Evolutionary conservation across 257 asterid species (phyloP), one percentile per base, ranked within the genome.

Genomic region (Rubia yunnanensis): DNA sequence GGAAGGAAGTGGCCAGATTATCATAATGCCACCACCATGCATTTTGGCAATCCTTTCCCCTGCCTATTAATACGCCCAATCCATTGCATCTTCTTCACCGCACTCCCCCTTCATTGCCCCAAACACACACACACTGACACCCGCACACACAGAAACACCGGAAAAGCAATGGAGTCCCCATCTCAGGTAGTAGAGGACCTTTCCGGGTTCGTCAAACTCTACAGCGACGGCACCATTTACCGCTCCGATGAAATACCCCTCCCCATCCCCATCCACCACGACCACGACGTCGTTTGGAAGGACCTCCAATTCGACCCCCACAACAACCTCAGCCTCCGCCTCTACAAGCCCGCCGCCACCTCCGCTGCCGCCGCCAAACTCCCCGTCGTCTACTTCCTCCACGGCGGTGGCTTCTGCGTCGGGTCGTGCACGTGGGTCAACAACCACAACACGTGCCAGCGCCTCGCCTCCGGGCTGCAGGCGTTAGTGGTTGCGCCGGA

Each of bases 401-500:
- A 79, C 72, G 96, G 96, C 50, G 97, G 97, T 13, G 97, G 96
- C 7, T 90, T 88, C 67, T 90, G 97, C 76, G n/a, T 84, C 20
- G 92, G 92, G 46, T 84, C 91, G 11, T 63, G 92, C 64, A 74
- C 86, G 53, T 86, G 90, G 95, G 91, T 90, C 35, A 79, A 83
- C 60, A 61, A 72, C 72, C 97, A 90, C 70, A 84, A 46, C 77
- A 68, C 79, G n/a, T 84, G 96, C 77, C 84, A 83, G 73, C 85
- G 91, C 39, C 91, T 90, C 36, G 79, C 92, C 3, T 77, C 92
- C 6, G 72, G 67, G 4, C 84, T 90, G 6, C 70, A 69, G 7
- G 95, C 79, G 11, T 3, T 88, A 0, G 89, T 90, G 3, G 79
- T 86, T 23, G 83, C 96, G 15, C 95, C 95, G 46, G 97, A 90